Conservation (phyloP, 129 eudicot species). For the Saussurea involucrata region DNA sequence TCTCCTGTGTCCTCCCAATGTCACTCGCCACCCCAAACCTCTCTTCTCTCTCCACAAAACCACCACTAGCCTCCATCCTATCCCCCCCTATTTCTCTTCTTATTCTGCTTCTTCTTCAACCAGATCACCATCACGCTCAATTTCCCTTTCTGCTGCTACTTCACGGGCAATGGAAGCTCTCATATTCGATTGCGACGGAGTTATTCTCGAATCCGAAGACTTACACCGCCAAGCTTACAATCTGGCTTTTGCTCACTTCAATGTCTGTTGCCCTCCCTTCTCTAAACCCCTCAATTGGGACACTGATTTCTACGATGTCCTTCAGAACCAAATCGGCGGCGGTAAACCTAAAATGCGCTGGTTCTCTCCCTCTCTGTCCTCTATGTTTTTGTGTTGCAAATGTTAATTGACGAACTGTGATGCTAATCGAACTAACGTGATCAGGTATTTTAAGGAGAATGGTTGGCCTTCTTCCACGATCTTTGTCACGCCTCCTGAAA, state of each 20-base stretch:
- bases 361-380: conserved; percentile 24
- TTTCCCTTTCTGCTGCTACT: conserved; percentile 40
- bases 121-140: conserved; percentile 14
- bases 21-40: conserved; percentile 24
- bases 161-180: conserved; percentile 73
- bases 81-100: conserved; percentile 17
- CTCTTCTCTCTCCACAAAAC: conserved; percentile 12
- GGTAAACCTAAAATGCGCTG: conserved; percentile 99
- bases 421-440: background rate
- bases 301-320: conserved; percentile 69
- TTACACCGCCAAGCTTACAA: conserved; percentile 96
- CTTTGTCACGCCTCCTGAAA: conserved; percentile 61
- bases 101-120: conserved; percentile 3
- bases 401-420: background rate
- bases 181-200: conserved; percentile 96
- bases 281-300: conserved; percentile 65
- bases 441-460: conserved; percentile 93
- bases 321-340: conserved; percentile 89
- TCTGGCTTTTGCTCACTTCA: conserved; percentile 78
- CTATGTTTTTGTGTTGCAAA: background rate
- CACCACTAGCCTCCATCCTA: conserved; percentile 9
- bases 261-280: conserved; percentile 62
- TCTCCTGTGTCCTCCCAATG: conserved; percentile 28
- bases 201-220: conserved; percentile 89
- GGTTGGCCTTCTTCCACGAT: conserved; percentile 95